Base-by-base conservation (phyloP, 2,329 filamentous ascomycete species). In the Acrocalymma vagum region DNA sequence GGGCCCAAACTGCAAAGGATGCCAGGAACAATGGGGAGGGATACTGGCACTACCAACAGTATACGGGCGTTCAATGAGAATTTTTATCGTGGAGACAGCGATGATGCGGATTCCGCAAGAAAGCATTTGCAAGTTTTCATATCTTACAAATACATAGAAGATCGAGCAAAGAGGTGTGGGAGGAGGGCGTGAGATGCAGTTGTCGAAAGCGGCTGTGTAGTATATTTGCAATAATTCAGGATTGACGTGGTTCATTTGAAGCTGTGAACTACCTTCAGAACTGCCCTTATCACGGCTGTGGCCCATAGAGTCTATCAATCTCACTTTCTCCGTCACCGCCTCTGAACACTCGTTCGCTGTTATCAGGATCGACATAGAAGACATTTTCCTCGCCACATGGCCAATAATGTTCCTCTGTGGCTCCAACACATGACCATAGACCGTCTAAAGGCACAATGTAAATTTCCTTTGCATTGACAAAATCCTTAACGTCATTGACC, bases 341-440 rank as follows among this genome's bases (percentile, higher is more conserved):
- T 16, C 25, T 29, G 17, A 33, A 14, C 26, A 40, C 23, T 16
- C 16, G 30, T 4, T 15, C 28, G 14, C 35, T 24, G n/a, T 36
- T 20, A 16, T 17, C 22, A 14, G 18, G 39, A 27, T 40, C 29
- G 11, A 40, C 37, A 4, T 39, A 26, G 22, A 29, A 42, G 4
- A 44, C 30, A n/a, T 44, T 48, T 10, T 48, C 44, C 16, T 22
- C 17, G 15, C 39, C 40, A 23, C 39, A 48, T 3, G 39, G 39
- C 39, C 39, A 48, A 20, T 39, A 24, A 20, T 35, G 24, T 11
- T 29, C 34, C 13, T 40, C 34, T 15, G 25, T 21, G 14, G 35
- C 29, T 4, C 23, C 30, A n/a, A 20, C 11, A 39, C 39, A 48
- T n/a, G n/a, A 10, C 13, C 7, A 3, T 9, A 44, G 6, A 15